Conservation (phyloP, 2,329 filamentous ascomycete species). For the Lomentospora prolificans region DNA sequence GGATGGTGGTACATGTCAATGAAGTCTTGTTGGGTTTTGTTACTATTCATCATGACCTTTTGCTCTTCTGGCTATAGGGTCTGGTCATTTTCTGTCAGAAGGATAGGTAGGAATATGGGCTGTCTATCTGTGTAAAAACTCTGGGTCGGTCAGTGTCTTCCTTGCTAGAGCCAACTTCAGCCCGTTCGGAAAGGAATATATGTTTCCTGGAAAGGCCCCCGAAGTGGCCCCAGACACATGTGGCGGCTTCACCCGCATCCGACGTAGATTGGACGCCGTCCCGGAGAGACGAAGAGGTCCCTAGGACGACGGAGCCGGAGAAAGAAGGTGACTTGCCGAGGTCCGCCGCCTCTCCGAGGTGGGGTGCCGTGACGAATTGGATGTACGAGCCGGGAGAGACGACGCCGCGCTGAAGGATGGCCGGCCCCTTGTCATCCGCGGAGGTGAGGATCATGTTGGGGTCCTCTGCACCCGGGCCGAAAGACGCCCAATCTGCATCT, state of each 20-base stretch:
- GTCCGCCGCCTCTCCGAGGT: conserved; percentile 7
- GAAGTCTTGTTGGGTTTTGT: not conserved
- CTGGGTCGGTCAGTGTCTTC: not conserved
- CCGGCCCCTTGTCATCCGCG: conserved; percentile 8
- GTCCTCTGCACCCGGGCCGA: conserved; percentile 14
- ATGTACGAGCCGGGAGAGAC: conserved; percentile 55
- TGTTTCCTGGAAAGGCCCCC: conserved; percentile 54
- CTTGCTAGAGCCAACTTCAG: not conserved
- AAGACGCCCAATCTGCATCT: conserved; percentile 40
- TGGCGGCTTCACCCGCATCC: conserved; percentile 16
- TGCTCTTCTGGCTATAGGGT: too few relatives aligned
- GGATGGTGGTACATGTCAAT: not conserved
- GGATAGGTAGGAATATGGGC: conserved; percentile 8
- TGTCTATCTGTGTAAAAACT: conserved; percentile 10
- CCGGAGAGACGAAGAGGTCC: conserved; percentile 2
- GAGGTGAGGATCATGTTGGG: conserved; percentile 27
- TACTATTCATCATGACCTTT: not conserved
- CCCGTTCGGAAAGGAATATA: conserved; percentile 35
- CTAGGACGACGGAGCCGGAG: conserved; percentile 9
- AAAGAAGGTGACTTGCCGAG: conserved; percentile 16
- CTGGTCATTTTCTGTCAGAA: too few relatives aligned
- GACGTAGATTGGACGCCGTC: not conserved
- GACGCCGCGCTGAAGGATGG: conserved; percentile 29
- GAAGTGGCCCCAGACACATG: conserved; percentile 34
- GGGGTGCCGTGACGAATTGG: conserved; percentile 48